Evolutionary conservation across 495 filamentous ascomycete species (phyloP), one percentile per base, ranked within the genome.

Genomic region (Podospora conica): DNA sequence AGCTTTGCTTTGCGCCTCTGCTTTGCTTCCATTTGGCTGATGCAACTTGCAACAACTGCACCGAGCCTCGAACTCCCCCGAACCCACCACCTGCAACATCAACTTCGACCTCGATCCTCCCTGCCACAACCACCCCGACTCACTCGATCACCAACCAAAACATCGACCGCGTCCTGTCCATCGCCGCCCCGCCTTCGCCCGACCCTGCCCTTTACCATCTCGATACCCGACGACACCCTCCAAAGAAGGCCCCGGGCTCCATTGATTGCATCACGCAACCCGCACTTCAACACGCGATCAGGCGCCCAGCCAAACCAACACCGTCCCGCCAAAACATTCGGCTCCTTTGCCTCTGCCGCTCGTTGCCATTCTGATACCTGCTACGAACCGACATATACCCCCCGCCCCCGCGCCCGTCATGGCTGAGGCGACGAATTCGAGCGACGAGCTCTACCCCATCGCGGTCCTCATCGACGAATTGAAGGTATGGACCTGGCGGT

Each of bases 391-490:
- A 67, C 23, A 63, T 59, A 70, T 48, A 48, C 40, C 63, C 54
- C 28, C 71, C n/a, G n/a, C n/a, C n/a, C n/a, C n/a, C n/a, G n/a
- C n/a, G 70, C 74, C 74, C 80, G 76, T 67, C 73, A 85, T 85
- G 83, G 80, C 82, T 71, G 83, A 85, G 76, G 81, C 81, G 75
- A 73, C 78, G 67, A 81, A 79, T 75, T 74, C 82, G 80, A 96
- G 88, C 76, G 94, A 98, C 79, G 96, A 97, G 86, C 92, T 98
- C 68, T 98, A 97, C 79, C 95, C 95, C 73, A 98, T 98, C 83
- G 95, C 95, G 68, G 96, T 98, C 64, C 87, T 98, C 76, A 98
- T 98, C 80, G 95, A 98, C 80, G 95, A 98, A 87, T 83, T 98
- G 72, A 98, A 98, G 91, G 93, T 97, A 83, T 71, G 73, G 40